Evolutionary conservation across 257 asterid species (phyloP), one percentile per base, ranked within the genome.

Genomic region (Ilex aquifolium): DNA sequence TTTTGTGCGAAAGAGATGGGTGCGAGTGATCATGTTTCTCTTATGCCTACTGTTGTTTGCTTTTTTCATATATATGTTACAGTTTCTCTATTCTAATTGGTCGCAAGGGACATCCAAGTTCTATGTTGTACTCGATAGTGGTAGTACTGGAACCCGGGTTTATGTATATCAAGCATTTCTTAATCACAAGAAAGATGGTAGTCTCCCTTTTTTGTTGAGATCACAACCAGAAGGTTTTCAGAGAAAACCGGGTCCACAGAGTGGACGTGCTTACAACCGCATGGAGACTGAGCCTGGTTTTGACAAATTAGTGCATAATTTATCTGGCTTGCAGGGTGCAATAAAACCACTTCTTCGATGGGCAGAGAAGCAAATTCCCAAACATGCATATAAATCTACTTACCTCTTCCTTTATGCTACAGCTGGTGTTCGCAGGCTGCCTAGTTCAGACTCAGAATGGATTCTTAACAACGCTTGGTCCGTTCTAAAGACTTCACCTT

Each of bases 251-350:
- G 80, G 77, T 58, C 77, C 88, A 13, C 80, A 77, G 67, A 76
- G 74, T 44, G 86, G 95, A 40, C 90, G 99, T 62, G 99, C 99
- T 62, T 93, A 88, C 79, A 84, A 88, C 80, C 76, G 97, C 76
- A 90, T 87, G 97, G 97, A 93, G 80, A 87, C 95, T 10, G 99
- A 90, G 77, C 99, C 99, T 42, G 99, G 99, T 17, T 80, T 93
- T 65, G 99, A 93, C 83, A 93, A 86, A 78, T 80, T 93, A 81
- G 95, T 93, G 53, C 88, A 73, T 67, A 83, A 93, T 72, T 70
- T 63, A 51, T 77, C 99, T 44, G 91, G 96, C 14, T 71, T 90
- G 84, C 82, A 62, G 69, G 53, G 66, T 68, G 91, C 82, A 69
- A 80, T 85, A 46, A 78, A 74, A 44, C 76, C 78, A 51, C 96